Percentiles rank a stretch among this genome's conserved stretches.
These are phyloP conservation scores for Helenozyma baotianmanensis DNA, from an alignment of 805 yeast species.

Conservation along the genomic window DNA sequence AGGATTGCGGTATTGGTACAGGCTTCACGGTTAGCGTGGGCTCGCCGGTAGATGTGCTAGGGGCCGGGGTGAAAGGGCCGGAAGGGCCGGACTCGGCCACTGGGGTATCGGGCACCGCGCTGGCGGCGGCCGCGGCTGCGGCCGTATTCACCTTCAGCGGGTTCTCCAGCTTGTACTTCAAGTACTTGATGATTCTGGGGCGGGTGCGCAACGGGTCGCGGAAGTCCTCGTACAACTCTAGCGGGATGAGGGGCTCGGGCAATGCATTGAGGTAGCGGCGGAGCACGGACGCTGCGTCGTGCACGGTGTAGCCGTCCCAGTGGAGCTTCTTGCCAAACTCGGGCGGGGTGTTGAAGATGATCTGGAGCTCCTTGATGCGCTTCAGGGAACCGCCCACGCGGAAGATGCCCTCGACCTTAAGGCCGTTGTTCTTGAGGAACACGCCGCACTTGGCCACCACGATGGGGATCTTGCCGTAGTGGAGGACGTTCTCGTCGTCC, in stretches of 20 bases:
- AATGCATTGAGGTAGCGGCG: slow-evolving; percentile 81
- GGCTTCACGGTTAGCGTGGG: too few species aligned
- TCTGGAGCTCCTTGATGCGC: slow-evolving; percentile 81
- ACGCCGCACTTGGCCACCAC: slow-evolving; percentile 96
- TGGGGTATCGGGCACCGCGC: slow-evolving; percentile 3
- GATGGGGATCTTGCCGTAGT: slow-evolving; percentile 86
- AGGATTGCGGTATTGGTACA: too few species aligned
- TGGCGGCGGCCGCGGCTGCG: slow-evolving; percentile 6
- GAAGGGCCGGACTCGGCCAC: background rate
- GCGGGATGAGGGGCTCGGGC: slow-evolving; percentile 89
- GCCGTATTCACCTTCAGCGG: slow-evolving; percentile 17
- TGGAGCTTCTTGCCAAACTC: slow-evolving; percentile 79
- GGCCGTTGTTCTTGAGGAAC: slow-evolving; percentile 69
- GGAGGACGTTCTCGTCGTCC: slow-evolving; percentile 52
- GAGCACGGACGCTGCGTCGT: slow-evolving; percentile 90
- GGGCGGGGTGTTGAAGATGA: slow-evolving; percentile 81
- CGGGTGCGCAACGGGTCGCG: slow-evolving; percentile 67
- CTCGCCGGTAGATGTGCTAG: slow-evolving; percentile 6
- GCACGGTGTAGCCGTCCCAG: slow-evolving; percentile 94
- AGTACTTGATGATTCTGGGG: slow-evolving; percentile 61
- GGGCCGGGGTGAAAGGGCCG: background rate
- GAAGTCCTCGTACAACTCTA: slow-evolving; percentile 68
- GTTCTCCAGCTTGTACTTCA: slow-evolving; percentile 53
- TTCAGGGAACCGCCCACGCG: slow-evolving; percentile 89
- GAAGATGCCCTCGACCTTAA: slow-evolving; percentile 85